These are phyloP conservation scores for Niebla homalea DNA, from an alignment of 495 filamentous ascomycete genomes.

Conservation along the genomic window DNA sequence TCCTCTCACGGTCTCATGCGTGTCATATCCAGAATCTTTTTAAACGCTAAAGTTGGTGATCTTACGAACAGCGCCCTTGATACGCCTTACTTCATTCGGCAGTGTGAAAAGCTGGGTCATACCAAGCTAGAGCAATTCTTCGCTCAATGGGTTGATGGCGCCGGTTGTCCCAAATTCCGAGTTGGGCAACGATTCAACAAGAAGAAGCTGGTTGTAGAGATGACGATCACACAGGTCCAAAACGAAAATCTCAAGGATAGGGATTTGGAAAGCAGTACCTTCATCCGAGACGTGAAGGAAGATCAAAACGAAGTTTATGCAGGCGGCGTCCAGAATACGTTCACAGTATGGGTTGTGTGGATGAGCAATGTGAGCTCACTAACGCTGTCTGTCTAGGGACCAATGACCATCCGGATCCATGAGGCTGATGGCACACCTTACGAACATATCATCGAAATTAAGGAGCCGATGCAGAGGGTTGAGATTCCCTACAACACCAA, in stretches of 20 bases:
- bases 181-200: constrained; percentile 90
- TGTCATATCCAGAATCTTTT: constrained; percentile 68
- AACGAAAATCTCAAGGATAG: constrained; percentile 35
- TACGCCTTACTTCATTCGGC: constrained; percentile 58
- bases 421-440: constrained; percentile 98
- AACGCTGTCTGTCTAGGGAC: too few relatives aligned
- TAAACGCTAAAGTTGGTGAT: constrained; percentile 67
- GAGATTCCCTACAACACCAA: constrained; percentile 99
- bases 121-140: constrained; percentile 78
- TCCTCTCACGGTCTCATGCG: constrained; percentile 62
- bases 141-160: constrained; percentile 79
- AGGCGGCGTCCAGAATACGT: constrained; percentile 57
- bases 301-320: constrained; percentile 56
- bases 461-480: constrained; percentile 64
- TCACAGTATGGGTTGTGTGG: constrained; percentile 43
- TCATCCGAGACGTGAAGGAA: constrained; percentile 74
- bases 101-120: constrained; percentile 77
- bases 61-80: constrained; percentile 59
- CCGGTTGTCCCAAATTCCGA: constrained; percentile 75
- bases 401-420: constrained; percentile 95
- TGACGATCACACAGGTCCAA: constrained; percentile 77
- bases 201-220: constrained; percentile 90
- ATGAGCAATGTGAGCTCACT: too few relatives aligned
- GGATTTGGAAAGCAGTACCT: constrained; percentile 50
- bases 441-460: constrained; percentile 94